Evolutionary conservation across 108 stramenopile genomes (phyloP).

Genomic region (Cyclostephanos tholiformis): DNA sequence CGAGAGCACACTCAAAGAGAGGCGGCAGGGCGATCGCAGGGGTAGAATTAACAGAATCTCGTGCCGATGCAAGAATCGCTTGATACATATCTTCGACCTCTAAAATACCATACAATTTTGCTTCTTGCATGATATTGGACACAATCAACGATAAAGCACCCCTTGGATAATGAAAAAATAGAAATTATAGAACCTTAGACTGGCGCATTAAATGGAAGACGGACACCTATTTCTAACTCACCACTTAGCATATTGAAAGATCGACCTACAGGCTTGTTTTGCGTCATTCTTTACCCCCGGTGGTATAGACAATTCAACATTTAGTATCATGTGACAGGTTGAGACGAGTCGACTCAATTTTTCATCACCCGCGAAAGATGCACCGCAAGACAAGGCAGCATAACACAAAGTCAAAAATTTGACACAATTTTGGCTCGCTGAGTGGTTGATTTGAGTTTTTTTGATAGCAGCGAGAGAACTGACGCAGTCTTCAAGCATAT

Average conservation of each 20-base stretch:
- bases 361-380: conserved; percentile 26
- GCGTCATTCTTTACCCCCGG: conserved; percentile 36
- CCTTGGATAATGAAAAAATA: conserved; percentile 18
- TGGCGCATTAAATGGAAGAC: conserved; percentile 1
- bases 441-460: conserved; percentile 8
- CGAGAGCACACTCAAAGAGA: conserved; percentile 59
- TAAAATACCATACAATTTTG: neutral
- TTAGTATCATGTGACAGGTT: conserved; percentile 30
- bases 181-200: conserved; percentile 2
- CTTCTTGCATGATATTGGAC: conserved; percentile 30
- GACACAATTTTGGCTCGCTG: conserved; percentile 22
- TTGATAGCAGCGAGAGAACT: conserved; percentile 13
- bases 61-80: conserved; percentile 42
- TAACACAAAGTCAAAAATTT: conserved; percentile 51
- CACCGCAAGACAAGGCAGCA: conserved; percentile 74
- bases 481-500: conserved; percentile 37
- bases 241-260: conserved; percentile 74
- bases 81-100: conserved; percentile 29
- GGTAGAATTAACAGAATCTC: conserved; percentile 57
- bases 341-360: conserved; percentile 21
- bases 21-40: conserved; percentile 66
- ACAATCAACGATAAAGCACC: conserved; percentile 44
- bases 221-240: conserved; percentile 14
- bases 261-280: conserved; percentile 59
- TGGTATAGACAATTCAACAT: conserved; percentile 21